Evolutionary conservation across 768 basidiomycete species (phyloP).

Genomic region (Suillus weaverae): DNA sequence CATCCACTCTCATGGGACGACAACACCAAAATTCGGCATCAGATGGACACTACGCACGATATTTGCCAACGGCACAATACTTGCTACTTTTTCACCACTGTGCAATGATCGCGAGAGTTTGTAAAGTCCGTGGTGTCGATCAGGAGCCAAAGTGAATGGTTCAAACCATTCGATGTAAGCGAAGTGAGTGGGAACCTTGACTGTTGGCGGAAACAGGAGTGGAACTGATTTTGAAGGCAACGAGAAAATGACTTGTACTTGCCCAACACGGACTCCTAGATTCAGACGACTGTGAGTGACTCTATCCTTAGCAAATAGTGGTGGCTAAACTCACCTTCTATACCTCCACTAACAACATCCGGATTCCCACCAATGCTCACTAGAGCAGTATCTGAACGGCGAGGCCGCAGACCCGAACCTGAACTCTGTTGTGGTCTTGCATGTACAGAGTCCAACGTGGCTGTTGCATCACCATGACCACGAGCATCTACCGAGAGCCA

Average conservation of each 20-base stretch:
- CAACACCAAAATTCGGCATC: conserved; percentile 22
- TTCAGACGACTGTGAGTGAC: not conserved
- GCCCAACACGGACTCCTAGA: conserved; percentile 12
- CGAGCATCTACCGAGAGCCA: conserved; percentile 23
- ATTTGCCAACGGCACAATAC: conserved; percentile 18
- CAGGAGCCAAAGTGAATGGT: no score
- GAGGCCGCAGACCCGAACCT: not conserved
- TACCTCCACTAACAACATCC: conserved; percentile 8
- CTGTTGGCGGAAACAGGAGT: conserved; percentile 18
- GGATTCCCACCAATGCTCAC: conserved; percentile 15
- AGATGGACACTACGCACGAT: conserved; percentile 25
- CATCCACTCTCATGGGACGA: conserved; percentile 23
- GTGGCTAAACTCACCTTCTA: conserved; percentile 16
- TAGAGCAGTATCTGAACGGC: conserved; percentile 38
- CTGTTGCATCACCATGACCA: conserved; percentile 4
- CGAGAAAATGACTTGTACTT: conserved; percentile 10
- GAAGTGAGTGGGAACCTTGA: conserved; percentile 18
- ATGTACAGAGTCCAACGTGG: no score
- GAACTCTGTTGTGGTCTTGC: conserved; percentile 20
- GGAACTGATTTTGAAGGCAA: conserved; percentile 2
- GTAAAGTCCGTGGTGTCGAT: no score
- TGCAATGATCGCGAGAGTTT: no score
- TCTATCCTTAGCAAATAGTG: no score
- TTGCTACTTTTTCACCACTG: conserved; percentile 23
- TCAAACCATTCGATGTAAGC: conserved; percentile 16